Base-by-base conservation (phyloP, 2,329 filamentous ascomycete species). In the Aspergillus sp. region DNA sequence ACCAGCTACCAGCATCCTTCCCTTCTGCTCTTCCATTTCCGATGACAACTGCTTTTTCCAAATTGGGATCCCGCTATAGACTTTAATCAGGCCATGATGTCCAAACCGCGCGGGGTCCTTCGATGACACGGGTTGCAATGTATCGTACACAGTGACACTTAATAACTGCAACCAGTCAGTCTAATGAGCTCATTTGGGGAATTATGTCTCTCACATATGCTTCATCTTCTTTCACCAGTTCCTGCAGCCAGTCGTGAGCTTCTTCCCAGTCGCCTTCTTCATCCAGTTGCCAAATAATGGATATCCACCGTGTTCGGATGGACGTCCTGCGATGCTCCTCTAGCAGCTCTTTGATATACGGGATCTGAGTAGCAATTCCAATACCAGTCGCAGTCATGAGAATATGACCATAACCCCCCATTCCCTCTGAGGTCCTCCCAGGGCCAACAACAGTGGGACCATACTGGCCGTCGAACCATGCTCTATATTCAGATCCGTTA, bases 351-450 rank as follows among this genome's bases (percentile, higher is more conserved):
- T 72, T 73, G 7, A 77, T 65, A 61, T 73, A 74, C 8, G 62
- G 70, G 48, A 76, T 58, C 40, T 72, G 60, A 37, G 67, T 65
- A n/a, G 65, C 61, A 35, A 77, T 75, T 2, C 72, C 64, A 39
- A 75, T 75, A n/a, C 68, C 65, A 37, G 64, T 76, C 7, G 68
- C 61, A 21, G 75, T 57, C 57, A 77, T 72, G 4, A 77, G 60
- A 17, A 75, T 61, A 56, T 63, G 62, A 44, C 71, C 56, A 60
- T 69, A 75, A 27, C 63, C 61, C n/a, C 55, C 52, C 33, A 61
- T 46, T 45, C 69, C 49, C 0, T 62, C 52, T 31, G 71, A 61
- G 31, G 51, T 19, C 8, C 44, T 48, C 9, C 47, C 54, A 41
- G 19, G 19, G 19, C 56, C 35, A 52, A 61, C 56, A 37, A 50